A percentile compares a stretch with the other conserved stretches of the same genome.
These are phyloP conservation scores for Zymoseptoria crescenta DNA, from an alignment of 2,329 filamentous ascomycete genomes.

Conservation along the genomic window DNA sequence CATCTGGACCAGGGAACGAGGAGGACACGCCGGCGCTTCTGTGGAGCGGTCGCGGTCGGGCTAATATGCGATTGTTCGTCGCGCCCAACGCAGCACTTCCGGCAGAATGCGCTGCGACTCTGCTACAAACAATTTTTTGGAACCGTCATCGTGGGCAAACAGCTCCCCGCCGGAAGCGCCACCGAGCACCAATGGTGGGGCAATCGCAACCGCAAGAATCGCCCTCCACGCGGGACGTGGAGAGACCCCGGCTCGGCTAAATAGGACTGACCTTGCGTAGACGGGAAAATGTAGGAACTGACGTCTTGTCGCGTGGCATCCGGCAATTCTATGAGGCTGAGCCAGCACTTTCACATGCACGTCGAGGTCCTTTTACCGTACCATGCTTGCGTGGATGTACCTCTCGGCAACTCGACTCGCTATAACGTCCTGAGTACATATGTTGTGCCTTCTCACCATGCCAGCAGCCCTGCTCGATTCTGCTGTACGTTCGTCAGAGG, in stretches of 20 bases:
- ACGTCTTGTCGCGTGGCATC: not conserved
- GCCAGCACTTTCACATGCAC: not conserved
- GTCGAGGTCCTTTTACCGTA: not conserved
- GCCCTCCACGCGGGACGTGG: not conserved
- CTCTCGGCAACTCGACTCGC: not conserved
- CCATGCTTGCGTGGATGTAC: not conserved
- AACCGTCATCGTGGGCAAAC: slow-evolving; percentile 5
- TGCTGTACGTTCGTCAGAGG: too few species aligned
- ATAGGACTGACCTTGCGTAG: not conserved
- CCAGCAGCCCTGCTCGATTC: too few species aligned
- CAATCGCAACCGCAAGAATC: not conserved
- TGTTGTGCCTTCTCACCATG: not conserved
- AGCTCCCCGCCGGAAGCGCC: not conserved
- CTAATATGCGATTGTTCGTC: slow-evolving; percentile 3
- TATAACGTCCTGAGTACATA: not conserved
- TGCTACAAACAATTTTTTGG: not conserved
- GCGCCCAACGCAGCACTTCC: slow-evolving; percentile 1
- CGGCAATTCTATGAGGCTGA: not conserved
- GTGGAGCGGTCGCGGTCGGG: not conserved
- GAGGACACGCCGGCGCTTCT: slow-evolving; percentile 3
- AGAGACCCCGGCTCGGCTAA: not conserved
- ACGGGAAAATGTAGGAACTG: not conserved
- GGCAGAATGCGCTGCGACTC: slow-evolving; percentile 8
- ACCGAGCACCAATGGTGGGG: not conserved
- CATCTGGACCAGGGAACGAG: not conserved